A percentile compares a stretch with the other conserved stretches of the same genome.
Conservation (phyloP, 306 rosid species). For the Casuarina glauca region DNA sequence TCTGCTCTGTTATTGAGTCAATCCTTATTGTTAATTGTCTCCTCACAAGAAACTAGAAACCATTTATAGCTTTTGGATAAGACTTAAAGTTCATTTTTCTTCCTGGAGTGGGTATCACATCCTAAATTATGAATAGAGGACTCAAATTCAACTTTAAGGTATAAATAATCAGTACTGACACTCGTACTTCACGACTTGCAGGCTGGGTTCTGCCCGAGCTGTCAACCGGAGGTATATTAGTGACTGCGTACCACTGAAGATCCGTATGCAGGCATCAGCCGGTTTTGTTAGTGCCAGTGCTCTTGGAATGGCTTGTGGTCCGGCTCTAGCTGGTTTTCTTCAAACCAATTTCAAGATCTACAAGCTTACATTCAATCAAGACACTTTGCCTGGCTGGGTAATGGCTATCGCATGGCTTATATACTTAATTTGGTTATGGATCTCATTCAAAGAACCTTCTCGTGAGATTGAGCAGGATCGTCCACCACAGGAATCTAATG, state of each 20-base stretch:
- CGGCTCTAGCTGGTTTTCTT: slow-evolving; percentile 92
- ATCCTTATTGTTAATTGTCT: background rate
- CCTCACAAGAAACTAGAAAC: background rate
- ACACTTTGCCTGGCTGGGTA: slow-evolving; percentile 97
- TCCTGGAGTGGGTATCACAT: background rate
- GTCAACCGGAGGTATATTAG: slow-evolving; percentile 97
- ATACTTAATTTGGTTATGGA: slow-evolving; percentile 79
- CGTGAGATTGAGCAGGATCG: slow-evolving; percentile 50
- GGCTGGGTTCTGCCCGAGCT: slow-evolving; percentile 98
- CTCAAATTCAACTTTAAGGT: slow-evolving; percentile 9
- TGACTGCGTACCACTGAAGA: slow-evolving; percentile 86
- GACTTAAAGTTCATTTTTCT: background rate
- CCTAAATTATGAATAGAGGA: background rate
- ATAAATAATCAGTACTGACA: slow-evolving; percentile 20
- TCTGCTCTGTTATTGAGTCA: background rate
- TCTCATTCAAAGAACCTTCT: slow-evolving; percentile 84
- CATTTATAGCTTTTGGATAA: background rate
- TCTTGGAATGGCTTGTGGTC: slow-evolving; percentile 99
- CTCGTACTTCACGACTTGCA: slow-evolving; percentile 37
- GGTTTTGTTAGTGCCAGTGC: slow-evolving; percentile 99
- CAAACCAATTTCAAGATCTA: slow-evolving; percentile 77
- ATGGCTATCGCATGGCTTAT: slow-evolving; percentile 91
- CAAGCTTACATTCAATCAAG: slow-evolving; percentile 78
- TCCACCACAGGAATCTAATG: slow-evolving; percentile 46
- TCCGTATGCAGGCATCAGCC: slow-evolving; percentile 98